A percentile compares a stretch with the other conserved stretches of the same genome.
Evolutionary conservation across 352 stramenopile species (phyloP).

Genomic region (Phytophthora multivora): DNA sequence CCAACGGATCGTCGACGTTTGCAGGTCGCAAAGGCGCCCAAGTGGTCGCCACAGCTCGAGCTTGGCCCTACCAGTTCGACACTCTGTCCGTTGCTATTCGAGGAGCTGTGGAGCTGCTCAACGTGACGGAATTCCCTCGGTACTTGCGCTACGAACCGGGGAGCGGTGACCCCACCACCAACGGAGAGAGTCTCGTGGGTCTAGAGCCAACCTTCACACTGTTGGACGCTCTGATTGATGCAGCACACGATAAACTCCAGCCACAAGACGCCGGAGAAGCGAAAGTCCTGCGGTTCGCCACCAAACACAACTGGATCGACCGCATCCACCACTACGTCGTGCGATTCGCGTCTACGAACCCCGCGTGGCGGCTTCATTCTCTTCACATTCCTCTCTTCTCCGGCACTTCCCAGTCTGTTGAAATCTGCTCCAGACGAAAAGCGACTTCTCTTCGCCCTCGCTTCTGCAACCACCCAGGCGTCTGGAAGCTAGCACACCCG

Average conservation of each 20-base stretch:
- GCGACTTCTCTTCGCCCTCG: constrained; percentile 9
- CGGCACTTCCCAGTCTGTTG: too few relatives aligned
- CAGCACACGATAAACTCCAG: not conserved
- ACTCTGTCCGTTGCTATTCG: constrained; percentile 39
- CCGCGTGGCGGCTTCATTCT: not conserved
- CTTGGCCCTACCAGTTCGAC: constrained; percentile 50
- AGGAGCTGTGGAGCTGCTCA: constrained; percentile 28
- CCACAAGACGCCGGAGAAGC: not conserved
- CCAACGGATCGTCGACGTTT: constrained; percentile 5
- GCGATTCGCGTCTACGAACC: not conserved
- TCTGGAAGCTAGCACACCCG: constrained; percentile 37
- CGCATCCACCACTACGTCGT: constrained; percentile 42
- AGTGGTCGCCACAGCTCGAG: constrained; percentile 7
- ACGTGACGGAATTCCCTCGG: constrained; percentile 27
- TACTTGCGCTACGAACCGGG: constrained; percentile 37
- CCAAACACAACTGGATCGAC: constrained; percentile 47
- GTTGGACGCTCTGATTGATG: constrained; percentile 38
- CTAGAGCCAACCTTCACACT: constrained; percentile 39
- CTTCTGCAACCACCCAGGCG: constrained; percentile 34
- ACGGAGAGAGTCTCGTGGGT: constrained; percentile 20
- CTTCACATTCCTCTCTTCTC: not conserved
- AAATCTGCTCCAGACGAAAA: not conserved
- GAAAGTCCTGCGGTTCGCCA: constrained; percentile 19
- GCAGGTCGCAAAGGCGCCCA: constrained; percentile 17
- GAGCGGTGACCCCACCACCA: not conserved